Conservation (phyloP, 345 rosid genomes). For the Hirschfeldia incana region DNA sequence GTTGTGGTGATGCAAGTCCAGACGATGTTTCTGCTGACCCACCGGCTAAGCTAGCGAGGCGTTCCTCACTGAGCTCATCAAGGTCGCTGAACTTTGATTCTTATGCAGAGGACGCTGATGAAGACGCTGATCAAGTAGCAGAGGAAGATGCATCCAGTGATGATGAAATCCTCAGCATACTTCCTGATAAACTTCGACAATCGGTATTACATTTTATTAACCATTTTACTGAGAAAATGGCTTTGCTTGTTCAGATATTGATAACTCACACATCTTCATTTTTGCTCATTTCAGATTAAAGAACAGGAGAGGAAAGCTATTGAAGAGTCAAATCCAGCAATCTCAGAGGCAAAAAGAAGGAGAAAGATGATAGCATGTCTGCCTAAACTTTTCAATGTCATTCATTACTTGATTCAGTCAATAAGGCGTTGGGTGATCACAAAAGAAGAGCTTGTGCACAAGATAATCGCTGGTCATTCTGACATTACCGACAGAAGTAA, state of each 20-base stretch:
- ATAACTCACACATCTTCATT: background rate
- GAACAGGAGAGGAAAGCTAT: constrained; percentile 67
- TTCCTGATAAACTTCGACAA: constrained; percentile 56
- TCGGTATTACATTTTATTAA: constrained; percentile 50
- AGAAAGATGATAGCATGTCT: constrained; percentile 61
- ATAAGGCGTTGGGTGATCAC: constrained; percentile 65
- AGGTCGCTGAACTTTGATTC: constrained; percentile 68
- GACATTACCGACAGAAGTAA: constrained; percentile 79
- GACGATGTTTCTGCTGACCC: constrained; percentile 47
- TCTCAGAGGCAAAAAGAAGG: constrained; percentile 78
- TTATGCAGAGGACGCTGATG: constrained; percentile 42
- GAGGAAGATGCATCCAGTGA: constrained; percentile 40
- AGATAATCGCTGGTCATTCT: constrained; percentile 52
- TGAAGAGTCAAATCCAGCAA: constrained; percentile 75
- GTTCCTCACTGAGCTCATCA: constrained; percentile 30
- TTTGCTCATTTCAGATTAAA: constrained; percentile 53
- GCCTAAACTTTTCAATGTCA: constrained; percentile 75
- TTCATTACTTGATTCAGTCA: constrained; percentile 70
- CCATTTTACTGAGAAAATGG: background rate
- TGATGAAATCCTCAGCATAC: constrained; percentile 53
- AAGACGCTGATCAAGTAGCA: constrained; percentile 13
- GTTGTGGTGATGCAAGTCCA: constrained; percentile 47
- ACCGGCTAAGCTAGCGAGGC: constrained; percentile 60
- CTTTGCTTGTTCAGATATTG: background rate
- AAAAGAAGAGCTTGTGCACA: constrained; percentile 74